Conservation (phyloP, 2,329 filamentous ascomycete genomes). For the Davidsoniella neocaledoniae region DNA sequence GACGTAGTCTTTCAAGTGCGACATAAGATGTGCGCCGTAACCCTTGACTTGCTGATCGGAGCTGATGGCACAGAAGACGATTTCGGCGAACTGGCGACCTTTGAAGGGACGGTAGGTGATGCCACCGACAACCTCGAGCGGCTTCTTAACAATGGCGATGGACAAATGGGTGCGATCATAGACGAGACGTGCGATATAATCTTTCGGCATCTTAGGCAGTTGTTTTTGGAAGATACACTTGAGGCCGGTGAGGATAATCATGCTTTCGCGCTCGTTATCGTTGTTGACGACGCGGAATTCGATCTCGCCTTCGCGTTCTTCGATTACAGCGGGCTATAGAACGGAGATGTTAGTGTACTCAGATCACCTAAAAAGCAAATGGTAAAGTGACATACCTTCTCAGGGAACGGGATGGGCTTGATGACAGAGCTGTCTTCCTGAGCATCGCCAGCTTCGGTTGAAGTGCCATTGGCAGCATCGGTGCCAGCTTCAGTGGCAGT, state of each 20-base stretch:
- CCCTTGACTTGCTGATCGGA: conserved; percentile 98
- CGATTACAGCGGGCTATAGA: conserved; percentile 62
- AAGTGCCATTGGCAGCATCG: conserved; percentile 15
- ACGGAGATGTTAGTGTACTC: not conserved
- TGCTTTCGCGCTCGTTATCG: conserved; percentile 69
- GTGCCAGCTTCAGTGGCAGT: conserved; percentile 5
- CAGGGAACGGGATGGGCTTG: conserved; percentile 67
- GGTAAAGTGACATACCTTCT: conserved; percentile 44
- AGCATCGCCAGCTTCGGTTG: conserved; percentile 16
- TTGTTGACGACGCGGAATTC: conserved; percentile 98
- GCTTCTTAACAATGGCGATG: conserved; percentile 94
- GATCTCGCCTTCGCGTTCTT: conserved; percentile 87
- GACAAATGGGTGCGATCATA: conserved; percentile 94
- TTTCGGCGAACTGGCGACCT: conserved; percentile 83
- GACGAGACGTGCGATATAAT: conserved; percentile 92
- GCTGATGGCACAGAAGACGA: conserved; percentile 95
- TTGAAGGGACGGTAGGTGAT: conserved; percentile 96
- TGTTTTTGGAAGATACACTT: conserved; percentile 99
- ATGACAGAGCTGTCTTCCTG: conserved; percentile 15
- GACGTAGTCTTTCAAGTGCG: conserved; percentile 93
- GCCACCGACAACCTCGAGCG: conserved; percentile 85
- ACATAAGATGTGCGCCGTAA: conserved; percentile 96
- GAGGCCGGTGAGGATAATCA: conserved; percentile 85
- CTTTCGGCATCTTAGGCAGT: conserved; percentile 96
- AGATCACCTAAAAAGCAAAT: conserved; percentile 15